phyloP scores from a whole-genome alignment of 208 protist genomes.

The Trypanosoma caninum region DNA sequence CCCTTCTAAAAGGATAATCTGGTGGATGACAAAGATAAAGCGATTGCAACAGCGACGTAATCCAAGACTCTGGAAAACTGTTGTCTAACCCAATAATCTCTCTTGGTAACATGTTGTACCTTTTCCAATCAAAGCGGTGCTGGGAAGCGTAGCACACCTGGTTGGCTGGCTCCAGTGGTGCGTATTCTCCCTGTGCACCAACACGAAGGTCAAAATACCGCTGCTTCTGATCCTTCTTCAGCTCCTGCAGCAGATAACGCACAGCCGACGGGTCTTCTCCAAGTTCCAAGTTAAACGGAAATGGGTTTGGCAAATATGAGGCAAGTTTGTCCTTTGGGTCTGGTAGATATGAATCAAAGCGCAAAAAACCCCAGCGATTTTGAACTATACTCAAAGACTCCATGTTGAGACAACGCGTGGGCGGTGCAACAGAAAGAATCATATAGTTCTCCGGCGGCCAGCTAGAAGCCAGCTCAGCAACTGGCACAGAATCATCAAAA shows the following conservation, averaged over 20 bases:
- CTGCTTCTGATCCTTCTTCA: slow-evolving; percentile 81
- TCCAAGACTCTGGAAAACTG: slow-evolving; percentile 88
- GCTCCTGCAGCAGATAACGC: slow-evolving; percentile 61
- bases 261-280: slow-evolving; percentile 74
- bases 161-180: slow-evolving; percentile 73
- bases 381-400: slow-evolving; percentile 45
- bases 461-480: slow-evolving; percentile 62
- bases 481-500: slow-evolving; percentile 52
- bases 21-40: slow-evolving; percentile 84
- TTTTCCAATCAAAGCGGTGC: slow-evolving; percentile 76
- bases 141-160: slow-evolving; percentile 84
- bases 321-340: slow-evolving; percentile 86
- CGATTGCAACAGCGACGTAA: slow-evolving; percentile 77
- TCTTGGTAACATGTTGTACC: slow-evolving; percentile 76
- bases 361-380: slow-evolving; percentile 76
- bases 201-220: slow-evolving; percentile 48
- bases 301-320: slow-evolving; percentile 77
- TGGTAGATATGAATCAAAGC: slow-evolving; percentile 70
- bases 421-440: slow-evolving; percentile 78
- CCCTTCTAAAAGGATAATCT: slow-evolving; percentile 77
- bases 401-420: slow-evolving; percentile 67
- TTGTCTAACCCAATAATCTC: slow-evolving; percentile 84
- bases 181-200: slow-evolving; percentile 55
- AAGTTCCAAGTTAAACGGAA: slow-evolving; percentile 79
- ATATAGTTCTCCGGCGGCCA: slow-evolving; percentile 89